A percentile compares a stretch with the other conserved stretches of the same genome.
Evolutionary conservation across 2,329 filamentous ascomycete species (phyloP).

Genomic region (Xylariaceae sp.): DNA sequence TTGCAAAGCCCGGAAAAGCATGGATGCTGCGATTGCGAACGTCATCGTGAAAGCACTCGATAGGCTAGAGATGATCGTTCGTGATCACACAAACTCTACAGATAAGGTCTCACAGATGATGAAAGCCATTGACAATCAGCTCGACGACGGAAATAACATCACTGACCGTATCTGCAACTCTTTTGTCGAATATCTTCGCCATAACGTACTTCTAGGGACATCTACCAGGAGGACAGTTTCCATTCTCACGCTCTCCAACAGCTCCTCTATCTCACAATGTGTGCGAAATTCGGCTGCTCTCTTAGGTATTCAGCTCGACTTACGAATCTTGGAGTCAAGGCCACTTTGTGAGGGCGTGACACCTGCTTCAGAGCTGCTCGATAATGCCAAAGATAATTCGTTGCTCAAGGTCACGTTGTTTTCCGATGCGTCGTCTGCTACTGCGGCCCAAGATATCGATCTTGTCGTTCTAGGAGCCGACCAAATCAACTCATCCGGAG

Average conservation of each 20-base stretch:
- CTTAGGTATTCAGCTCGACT: slow-evolving; percentile 38
- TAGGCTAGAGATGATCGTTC: slow-evolving; percentile 26
- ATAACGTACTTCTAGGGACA: slow-evolving; percentile 7
- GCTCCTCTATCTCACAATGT: slow-evolving; percentile 53
- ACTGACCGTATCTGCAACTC: slow-evolving; percentile 28
- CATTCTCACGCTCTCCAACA: slow-evolving; percentile 59
- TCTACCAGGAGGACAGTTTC: slow-evolving; percentile 30
- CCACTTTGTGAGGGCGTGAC: slow-evolving; percentile 62
- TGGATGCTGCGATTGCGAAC: slow-evolving; percentile 56
- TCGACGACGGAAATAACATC: slow-evolving; percentile 10
- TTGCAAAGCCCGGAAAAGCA: slow-evolving; percentile 61
- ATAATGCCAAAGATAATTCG: slow-evolving; percentile 7
- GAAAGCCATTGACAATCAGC: slow-evolving; percentile 18
- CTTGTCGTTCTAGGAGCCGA: slow-evolving; percentile 62
- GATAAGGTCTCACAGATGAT: slow-evolving; percentile 23
- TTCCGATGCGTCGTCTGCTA: slow-evolving; percentile 56
- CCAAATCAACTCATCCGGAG: slow-evolving; percentile 51
- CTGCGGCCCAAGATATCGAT: slow-evolving; percentile 48
- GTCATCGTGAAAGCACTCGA: slow-evolving; percentile 43
- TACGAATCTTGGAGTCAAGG: slow-evolving; percentile 62
- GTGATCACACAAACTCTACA: slow-evolving; percentile 14
- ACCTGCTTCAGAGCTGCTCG: slow-evolving; percentile 41
- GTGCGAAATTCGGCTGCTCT: slow-evolving; percentile 38
- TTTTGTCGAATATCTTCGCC: slow-evolving; percentile 30
- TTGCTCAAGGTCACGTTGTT: slow-evolving; percentile 41